A percentile compares a stretch with the other conserved stretches of the same genome.
These are phyloP conservation scores for Fraxinus platypoda DNA, from an alignment of 305 asterid species.

Conservation along the genomic window DNA sequence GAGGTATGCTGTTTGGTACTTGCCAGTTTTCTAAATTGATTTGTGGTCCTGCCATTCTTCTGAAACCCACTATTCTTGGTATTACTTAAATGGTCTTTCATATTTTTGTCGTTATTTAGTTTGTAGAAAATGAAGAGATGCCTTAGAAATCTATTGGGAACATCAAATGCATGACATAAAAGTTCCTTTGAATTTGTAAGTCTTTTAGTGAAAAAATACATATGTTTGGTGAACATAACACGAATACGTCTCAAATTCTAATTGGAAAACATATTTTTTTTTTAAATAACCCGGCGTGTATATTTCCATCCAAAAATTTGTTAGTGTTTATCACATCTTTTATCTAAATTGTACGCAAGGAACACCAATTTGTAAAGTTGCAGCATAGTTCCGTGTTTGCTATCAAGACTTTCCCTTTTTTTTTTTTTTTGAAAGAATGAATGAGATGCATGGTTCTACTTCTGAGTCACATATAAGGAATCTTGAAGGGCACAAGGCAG, in stretches of 20 bases:
- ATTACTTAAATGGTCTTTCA: neutral
- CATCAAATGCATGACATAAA: slow-evolving; percentile 12
- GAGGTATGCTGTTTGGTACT: neutral
- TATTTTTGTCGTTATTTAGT: neutral
- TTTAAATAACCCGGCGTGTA: neutral
- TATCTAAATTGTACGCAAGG: too few relatives aligned
- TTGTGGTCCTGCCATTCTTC: neutral
- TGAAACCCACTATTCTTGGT: neutral
- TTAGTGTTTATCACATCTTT: too few relatives aligned
- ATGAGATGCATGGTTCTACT: slow-evolving; percentile 3
- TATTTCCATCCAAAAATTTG: too few relatives aligned
- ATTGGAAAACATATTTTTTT: neutral
- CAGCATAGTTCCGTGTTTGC: too few relatives aligned
- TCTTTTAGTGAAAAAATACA: neutral
- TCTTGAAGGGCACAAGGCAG: slow-evolving; percentile 3
- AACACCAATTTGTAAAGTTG: too few relatives aligned
- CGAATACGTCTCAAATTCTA: neutral
- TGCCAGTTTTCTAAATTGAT: neutral
- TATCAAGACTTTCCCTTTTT: neutral
- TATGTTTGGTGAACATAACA: neutral
- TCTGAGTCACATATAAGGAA: slow-evolving; percentile 2
- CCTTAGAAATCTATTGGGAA: slow-evolving; percentile 15
- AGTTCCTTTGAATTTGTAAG: neutral
- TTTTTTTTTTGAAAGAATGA: neutral
- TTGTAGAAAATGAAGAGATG: neutral